Percentiles rank a stretch among this genome's conserved stretches.
Conservation (phyloP, 148 eudicot genomes). For the Cornus controversa region DNA sequence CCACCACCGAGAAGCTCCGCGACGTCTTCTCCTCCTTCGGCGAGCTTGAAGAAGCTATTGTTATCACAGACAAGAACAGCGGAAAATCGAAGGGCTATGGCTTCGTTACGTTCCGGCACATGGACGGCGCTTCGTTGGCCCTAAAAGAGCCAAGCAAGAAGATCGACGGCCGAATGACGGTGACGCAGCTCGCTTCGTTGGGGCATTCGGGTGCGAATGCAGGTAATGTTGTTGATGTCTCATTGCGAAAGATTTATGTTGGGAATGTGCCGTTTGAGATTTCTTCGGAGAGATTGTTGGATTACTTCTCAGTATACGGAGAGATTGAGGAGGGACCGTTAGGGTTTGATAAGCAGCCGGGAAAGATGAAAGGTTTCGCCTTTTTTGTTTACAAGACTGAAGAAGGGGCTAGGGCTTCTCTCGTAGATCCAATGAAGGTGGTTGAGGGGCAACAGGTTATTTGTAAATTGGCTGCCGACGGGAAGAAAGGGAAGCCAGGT, state of each 20-base stretch:
- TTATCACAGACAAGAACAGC: constrained; percentile 57
- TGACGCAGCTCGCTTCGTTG: constrained; percentile 67
- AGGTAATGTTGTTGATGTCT: constrained; percentile 47
- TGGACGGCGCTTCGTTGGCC: constrained; percentile 73
- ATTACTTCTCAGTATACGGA: constrained; percentile 57
- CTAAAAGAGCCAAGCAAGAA: constrained; percentile 71
- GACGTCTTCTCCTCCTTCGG: constrained; percentile 55
- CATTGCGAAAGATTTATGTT: constrained; percentile 78
- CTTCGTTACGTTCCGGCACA: constrained; percentile 73
- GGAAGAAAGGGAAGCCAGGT: constrained; percentile 63
- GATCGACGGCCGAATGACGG: constrained; percentile 86
- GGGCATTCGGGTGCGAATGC: constrained; percentile 24
- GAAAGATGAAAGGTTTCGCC: constrained; percentile 81
- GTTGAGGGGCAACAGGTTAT: constrained; percentile 77
- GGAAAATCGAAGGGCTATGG: constrained; percentile 84
- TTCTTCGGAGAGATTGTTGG: constrained; percentile 65
- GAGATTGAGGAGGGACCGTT: constrained; percentile 97
- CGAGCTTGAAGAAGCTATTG: constrained; percentile 73
- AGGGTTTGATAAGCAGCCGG: constrained; percentile 83
- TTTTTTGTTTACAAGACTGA: constrained; percentile 86
- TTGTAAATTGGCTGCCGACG: constrained; percentile 87
- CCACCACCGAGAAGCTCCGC: constrained; percentile 58
- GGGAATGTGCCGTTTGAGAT: constrained; percentile 83
- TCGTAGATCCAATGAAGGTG: constrained; percentile 67
- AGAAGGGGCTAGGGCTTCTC: constrained; percentile 72